Base-by-base conservation (phyloP, 768 basidiomycete genomes). In the Trametopsis cervina region DNA sequence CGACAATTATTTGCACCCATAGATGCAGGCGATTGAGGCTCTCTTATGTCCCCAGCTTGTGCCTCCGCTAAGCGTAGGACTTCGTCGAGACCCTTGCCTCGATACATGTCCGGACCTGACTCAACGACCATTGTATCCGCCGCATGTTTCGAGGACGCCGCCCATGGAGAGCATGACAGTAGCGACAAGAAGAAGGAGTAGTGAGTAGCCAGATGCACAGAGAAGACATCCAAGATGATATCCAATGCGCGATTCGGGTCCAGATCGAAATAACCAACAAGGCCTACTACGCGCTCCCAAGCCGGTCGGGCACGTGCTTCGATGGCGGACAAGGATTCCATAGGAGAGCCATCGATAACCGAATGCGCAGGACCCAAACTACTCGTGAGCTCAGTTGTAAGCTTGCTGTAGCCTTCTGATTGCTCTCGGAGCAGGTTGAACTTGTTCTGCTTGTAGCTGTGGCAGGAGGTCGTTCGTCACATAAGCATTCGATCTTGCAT, bases 351-450 rank as follows among this genome's bases (percentile, higher is more conserved):
- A 18, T 85, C 86, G 18, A 71, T 62, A 22, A 80, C 61, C 3
- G 81, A 80, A 64, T 93, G 88, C 6, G 89, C 68, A 20, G 82
- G 81, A 1, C 89, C 89, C 42, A 93, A 67, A 58, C 76, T 78
- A 54, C 82, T 82, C 10, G 82, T 81, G 33, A 99, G 71, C 59
- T 98, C 90, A 9, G 85, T 80, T 22, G 85, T 79, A 25, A 98
- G 79, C 65, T 94, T 93, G 63, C 90, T 90, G 69, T 92, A 99
- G 6, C 96, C 96, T 69, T 98, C 95, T 0, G 93, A 93, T 58
- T 96, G 90, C 69, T 99, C 96, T 29, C 96, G 85, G 13, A 97
- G 78, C 33, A 99, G 78, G 62, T 98, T 99, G 73, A 94, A 95
- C 67, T 98, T 99, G 69, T 92, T 92, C 66, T 99, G 95, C 65